Percentiles rank a stretch among this genome's conserved stretches.
Evolutionary conservation across 352 stramenopile genomes (phyloP).

Genomic region (Phytophthora litchii): DNA sequence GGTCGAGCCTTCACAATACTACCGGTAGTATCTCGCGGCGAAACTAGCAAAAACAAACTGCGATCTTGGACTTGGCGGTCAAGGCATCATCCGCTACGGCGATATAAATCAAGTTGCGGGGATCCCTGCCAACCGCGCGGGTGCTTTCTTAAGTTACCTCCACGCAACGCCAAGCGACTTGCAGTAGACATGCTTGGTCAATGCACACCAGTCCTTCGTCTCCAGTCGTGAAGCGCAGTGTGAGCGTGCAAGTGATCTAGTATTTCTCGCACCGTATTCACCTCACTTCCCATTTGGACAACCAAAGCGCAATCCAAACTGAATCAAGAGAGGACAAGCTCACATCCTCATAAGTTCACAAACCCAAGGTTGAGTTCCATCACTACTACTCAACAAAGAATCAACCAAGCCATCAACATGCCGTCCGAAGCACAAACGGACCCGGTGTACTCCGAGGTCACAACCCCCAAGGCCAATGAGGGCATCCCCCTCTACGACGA

Average conservation of each 20-base stretch:
- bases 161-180: background rate
- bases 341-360: background rate
- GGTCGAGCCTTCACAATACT: too few relatives aligned
- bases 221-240: background rate
- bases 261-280: background rate
- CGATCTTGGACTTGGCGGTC: background rate
- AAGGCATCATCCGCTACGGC: background rate
- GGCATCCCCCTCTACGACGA: constrained; percentile 9
- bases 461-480: constrained; percentile 16
- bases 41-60: constrained; percentile 5
- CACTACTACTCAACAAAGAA: background rate
- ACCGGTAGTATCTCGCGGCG: background rate
- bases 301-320: background rate
- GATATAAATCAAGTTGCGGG: constrained; percentile 8
- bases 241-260: background rate
- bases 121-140: constrained; percentile 2
- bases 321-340: background rate
- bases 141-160: constrained; percentile 6
- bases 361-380: background rate
- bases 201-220: background rate
- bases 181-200: background rate
- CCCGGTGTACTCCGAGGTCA: constrained; percentile 13
- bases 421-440: constrained; percentile 17
- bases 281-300: constrained; percentile 15
- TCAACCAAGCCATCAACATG: constrained; percentile 5